Conservation (phyloP, 805 yeast species). For the Starmerella etchellsii region DNA sequence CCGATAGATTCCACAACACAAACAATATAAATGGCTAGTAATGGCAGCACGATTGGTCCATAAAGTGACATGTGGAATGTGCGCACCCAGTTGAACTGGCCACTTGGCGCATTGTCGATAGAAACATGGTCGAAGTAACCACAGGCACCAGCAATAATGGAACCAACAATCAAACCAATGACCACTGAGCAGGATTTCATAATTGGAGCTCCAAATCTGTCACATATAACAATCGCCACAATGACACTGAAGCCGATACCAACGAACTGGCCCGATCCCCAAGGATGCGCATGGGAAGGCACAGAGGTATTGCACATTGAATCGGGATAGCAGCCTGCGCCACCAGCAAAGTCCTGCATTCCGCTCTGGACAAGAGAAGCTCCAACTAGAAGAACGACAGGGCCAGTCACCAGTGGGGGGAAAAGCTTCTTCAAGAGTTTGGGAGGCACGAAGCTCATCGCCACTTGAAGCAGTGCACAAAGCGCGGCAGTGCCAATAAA, state of each 20-base stretch:
- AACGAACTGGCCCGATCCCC: slow-evolving; percentile 80
- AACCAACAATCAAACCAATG: slow-evolving; percentile 70
- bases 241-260: slow-evolving; percentile 82
- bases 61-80: slow-evolving; percentile 66
- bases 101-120: slow-evolving; percentile 65
- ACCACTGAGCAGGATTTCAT: slow-evolving; percentile 92
- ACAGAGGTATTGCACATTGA: slow-evolving; percentile 35
- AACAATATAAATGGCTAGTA: slow-evolving; percentile 69
- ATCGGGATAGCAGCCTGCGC: slow-evolving; percentile 38
- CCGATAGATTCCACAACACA: slow-evolving; percentile 90
- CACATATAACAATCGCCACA: slow-evolving; percentile 58
- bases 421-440: slow-evolving; percentile 53
- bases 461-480: slow-evolving; percentile 64
- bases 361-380: slow-evolving; percentile 56
- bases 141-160: slow-evolving; percentile 84
- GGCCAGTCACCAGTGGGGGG: slow-evolving; percentile 89
- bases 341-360: slow-evolving; percentile 79
- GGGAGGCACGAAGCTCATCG: slow-evolving; percentile 68
- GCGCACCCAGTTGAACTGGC: slow-evolving; percentile 75
- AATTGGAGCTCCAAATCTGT: slow-evolving; percentile 84
- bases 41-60: slow-evolving; percentile 77
- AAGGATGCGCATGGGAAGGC: slow-evolving; percentile 44
- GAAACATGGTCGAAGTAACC: slow-evolving; percentile 54
- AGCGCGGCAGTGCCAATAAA: slow-evolving; percentile 66
- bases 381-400: slow-evolving; percentile 80